Evolutionary conservation across 2,329 filamentous ascomycete species (phyloP), one percentile per base, ranked within the genome.

Genomic region (Botryotinia globosa): DNA sequence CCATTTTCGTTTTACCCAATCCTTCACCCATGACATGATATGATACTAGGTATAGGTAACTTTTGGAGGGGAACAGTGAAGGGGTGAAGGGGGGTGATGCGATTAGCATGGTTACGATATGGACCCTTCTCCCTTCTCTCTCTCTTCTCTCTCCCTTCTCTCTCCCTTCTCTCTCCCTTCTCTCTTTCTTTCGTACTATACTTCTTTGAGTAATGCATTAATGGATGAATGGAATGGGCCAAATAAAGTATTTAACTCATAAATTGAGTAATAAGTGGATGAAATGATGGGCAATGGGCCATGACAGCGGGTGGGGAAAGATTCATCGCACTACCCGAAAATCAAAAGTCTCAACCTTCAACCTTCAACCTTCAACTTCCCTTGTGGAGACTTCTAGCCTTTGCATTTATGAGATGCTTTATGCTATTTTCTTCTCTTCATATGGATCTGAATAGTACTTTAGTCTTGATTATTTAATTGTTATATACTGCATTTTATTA

Each of bases 311-410:
- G 64, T 64, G 48, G 64, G 42, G 73, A 64, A 61, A 29, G 51
- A 25, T 68, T 68, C 62, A 32, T 42, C 42, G 54, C 62, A 29
- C 70, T 61, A 72, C 70, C 51, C 63, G 54, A 72, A 68, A 68
- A 39, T 51, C 44, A 20, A 22, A 45, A 45, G 44, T 45, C 20
- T 22, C 51, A 72, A 66, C 45, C 14, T 39, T 39, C 37, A 39
- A 39, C 6, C 37, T 64, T 58, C 29, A 34, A 42, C 25, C n/a
- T 34, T 32, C 32, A 34, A 34, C 34, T n/a, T n/a, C n/a, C n/a
- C n/a, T 34, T 71, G 59, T 72, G 69, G 69, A 39, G 51, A 67
- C 48, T 67, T 67, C 65, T 67, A 67, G 65, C 65, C 65, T 67
- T 67, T 67, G 12, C 34, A 67, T 61, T 69, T 45, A 69, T 69